These are phyloP conservation scores for Tylopilus balloui DNA, from an alignment of 768 basidiomycete genomes.

Conservation along the genomic window DNA sequence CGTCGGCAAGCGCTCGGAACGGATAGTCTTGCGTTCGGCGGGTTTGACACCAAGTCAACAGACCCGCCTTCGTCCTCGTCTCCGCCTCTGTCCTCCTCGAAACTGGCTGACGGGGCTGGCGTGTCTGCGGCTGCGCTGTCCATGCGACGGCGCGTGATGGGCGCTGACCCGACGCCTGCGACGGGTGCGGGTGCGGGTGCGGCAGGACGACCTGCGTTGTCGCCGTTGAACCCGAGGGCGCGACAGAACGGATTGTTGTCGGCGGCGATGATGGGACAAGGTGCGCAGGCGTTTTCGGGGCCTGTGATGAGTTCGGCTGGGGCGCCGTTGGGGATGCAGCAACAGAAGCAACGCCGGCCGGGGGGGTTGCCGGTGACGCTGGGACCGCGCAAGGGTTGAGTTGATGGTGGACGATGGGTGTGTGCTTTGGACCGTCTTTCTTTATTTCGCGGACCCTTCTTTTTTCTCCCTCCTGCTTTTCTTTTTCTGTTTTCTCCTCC, in stretches of 20 bases:
- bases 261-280: slow-evolving; percentile 35
- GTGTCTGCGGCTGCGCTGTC: slow-evolving; percentile 36
- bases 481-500: not conserved
- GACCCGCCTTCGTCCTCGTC: slow-evolving; percentile 8
- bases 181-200: slow-evolving; percentile 7
- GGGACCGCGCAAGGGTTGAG: slow-evolving; percentile 29
- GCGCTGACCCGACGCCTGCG: slow-evolving; percentile 36
- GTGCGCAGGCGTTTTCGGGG: slow-evolving; percentile 29
- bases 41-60: slow-evolving; percentile 36
- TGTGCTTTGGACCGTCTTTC: not conserved
- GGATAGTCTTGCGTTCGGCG: slow-evolving; percentile 49
- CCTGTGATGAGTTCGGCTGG: slow-evolving; percentile 10
- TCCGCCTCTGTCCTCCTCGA: too few relatives aligned
- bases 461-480: not conserved
- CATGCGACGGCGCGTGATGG: slow-evolving; percentile 61
- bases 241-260: slow-evolving; percentile 44
- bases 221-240: slow-evolving; percentile 71
- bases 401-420: not conserved
- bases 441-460: not conserved
- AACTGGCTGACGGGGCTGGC: not conserved
- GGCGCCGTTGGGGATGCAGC: slow-evolving; percentile 27
- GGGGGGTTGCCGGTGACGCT: slow-evolving; percentile 32
- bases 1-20: slow-evolving; percentile 71
- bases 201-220: slow-evolving; percentile 44
- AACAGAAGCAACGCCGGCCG: slow-evolving; percentile 40